These are phyloP conservation scores for Apiospora arundinis DNA, from an alignment of 2,329 filamentous ascomycete species.

Conservation along the genomic window DNA sequence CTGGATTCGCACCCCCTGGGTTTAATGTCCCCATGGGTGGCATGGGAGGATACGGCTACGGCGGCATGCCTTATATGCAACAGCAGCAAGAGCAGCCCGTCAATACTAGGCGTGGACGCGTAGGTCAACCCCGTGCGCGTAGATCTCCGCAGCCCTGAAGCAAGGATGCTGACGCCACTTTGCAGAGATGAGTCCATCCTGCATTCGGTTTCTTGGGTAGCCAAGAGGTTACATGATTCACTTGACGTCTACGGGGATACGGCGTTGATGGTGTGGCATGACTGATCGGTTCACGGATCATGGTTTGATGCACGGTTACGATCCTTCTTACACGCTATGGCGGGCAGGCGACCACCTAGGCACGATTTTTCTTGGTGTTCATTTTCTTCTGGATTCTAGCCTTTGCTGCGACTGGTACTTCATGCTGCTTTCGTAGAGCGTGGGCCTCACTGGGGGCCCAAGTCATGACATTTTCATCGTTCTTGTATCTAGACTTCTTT, in stretches of 20 bases:
- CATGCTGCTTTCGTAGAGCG: slow-evolving; percentile 5
- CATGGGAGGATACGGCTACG: slow-evolving; percentile 47
- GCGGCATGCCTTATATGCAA: slow-evolving; percentile 56
- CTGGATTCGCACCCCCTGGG: slow-evolving; percentile 41
- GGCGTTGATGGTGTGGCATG: slow-evolving; percentile 20
- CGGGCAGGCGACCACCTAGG: slow-evolving; percentile 20
- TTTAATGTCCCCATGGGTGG: slow-evolving; percentile 39
- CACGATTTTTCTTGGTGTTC: slow-evolving; percentile 1
- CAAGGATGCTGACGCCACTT: slow-evolving; percentile 18
- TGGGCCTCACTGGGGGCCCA: background rate
- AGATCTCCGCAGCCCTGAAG: slow-evolving; percentile 37
- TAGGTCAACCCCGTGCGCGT: slow-evolving; percentile 51
- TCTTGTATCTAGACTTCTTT: slow-evolving; percentile 22
- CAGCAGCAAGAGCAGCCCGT: slow-evolving; percentile 54
- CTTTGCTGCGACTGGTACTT: slow-evolving; percentile 3
- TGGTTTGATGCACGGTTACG: slow-evolving; percentile 21
- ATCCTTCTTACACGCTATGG: slow-evolving; percentile 14
- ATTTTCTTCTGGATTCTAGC: slow-evolving; percentile 20
- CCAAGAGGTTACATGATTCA: background rate
- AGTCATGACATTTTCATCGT: slow-evolving; percentile 15
- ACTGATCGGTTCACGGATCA: slow-evolving; percentile 18
- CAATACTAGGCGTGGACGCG: slow-evolving; percentile 64
- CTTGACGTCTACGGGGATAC: background rate
- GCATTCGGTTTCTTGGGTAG: slow-evolving; percentile 11
- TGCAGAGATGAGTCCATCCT: slow-evolving; percentile 16